phyloP scores from a whole-genome alignment of 352 stramenopile species.

The Pelagophyceae sp. region DNA sequence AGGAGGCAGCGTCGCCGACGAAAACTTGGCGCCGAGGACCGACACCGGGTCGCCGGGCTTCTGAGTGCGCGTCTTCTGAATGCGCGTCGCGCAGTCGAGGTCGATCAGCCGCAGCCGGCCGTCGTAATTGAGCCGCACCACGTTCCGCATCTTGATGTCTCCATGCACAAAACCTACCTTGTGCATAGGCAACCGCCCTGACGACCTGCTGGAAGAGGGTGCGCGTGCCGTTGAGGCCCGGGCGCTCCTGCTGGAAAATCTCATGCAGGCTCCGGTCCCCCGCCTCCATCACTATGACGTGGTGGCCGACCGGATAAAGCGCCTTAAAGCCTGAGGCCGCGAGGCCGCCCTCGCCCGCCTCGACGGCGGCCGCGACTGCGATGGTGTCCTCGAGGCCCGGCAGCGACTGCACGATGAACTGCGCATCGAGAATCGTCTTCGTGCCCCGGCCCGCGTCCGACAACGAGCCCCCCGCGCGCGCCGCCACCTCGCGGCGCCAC shows the following conservation, averaged over 20 bases:
- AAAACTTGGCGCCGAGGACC: not conserved
- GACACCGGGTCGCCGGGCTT: not conserved
- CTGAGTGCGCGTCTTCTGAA: too few relatives aligned
- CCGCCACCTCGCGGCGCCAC: not conserved
- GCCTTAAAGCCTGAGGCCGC: too few relatives aligned
- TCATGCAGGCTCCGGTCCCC: not conserved
- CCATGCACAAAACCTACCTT: not conserved
- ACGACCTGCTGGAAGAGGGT: not conserved
- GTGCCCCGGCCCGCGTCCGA: too few relatives aligned
- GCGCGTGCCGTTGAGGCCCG: not conserved
- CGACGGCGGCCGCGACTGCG: too few relatives aligned
- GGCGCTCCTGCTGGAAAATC: not conserved
- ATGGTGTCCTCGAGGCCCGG: too few relatives aligned
- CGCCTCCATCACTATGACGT: not conserved
- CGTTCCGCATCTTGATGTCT: not conserved
- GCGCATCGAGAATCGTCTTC: not conserved
- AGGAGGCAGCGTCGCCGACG: not conserved
- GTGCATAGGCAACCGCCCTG: not conserved
- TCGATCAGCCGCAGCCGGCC: not conserved
- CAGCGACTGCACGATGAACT: not conserved
- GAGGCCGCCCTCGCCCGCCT: too few relatives aligned
- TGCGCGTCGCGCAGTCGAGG: not conserved
- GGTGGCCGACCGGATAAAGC: not conserved
- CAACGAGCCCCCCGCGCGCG: too few relatives aligned
- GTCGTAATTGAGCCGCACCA: not conserved